These are phyloP conservation scores for Aspergillus vadensis DNA, from an alignment of 2,329 filamentous ascomycete species.

Conservation along the genomic window DNA sequence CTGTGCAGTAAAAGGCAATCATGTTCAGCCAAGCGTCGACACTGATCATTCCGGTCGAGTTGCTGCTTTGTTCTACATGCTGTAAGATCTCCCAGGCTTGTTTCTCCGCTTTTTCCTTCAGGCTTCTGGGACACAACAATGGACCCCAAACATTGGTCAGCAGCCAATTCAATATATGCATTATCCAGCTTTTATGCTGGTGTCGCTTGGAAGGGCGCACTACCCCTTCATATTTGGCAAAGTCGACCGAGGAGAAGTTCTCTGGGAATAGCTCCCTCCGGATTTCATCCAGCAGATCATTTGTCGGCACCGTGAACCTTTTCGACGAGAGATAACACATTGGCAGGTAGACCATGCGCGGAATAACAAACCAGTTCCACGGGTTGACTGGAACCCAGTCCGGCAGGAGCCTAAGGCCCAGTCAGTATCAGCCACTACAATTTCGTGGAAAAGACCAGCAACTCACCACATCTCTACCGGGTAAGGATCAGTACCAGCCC, in stretches of 20 bases:
- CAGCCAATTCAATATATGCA: neutral
- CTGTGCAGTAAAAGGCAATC: slow-evolving; percentile 6
- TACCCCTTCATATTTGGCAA: neutral
- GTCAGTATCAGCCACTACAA: too few relatives aligned
- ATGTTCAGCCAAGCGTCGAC: slow-evolving; percentile 7
- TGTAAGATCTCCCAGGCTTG: too few relatives aligned
- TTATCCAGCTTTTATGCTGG: neutral
- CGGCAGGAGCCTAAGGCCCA: slow-evolving; percentile 2
- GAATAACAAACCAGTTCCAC: slow-evolving; percentile 13
- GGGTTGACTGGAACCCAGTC: slow-evolving; percentile 10
- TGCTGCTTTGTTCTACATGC: too few relatives aligned
- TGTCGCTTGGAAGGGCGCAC: neutral
- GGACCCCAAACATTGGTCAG: slow-evolving; percentile 1
- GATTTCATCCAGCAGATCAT: slow-evolving; percentile 1
- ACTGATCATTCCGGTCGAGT: neutral
- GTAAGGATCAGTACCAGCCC: slow-evolving; percentile 8
- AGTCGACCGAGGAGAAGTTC: slow-evolving; percentile 2
- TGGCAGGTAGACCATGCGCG: slow-evolving; percentile 6
- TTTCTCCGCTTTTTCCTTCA: slow-evolving; percentile 1
- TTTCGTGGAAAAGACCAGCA: too few relatives aligned
- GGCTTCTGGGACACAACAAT: neutral
- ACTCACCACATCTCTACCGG: slow-evolving; percentile 13
- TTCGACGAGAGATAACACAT: slow-evolving; percentile 11
- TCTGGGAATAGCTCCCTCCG: slow-evolving; percentile 9
- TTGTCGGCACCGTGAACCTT: slow-evolving; percentile 4